Evolutionary conservation across 768 basidiomycete genomes (phyloP).

Genomic region (Suillus discolor): DNA sequence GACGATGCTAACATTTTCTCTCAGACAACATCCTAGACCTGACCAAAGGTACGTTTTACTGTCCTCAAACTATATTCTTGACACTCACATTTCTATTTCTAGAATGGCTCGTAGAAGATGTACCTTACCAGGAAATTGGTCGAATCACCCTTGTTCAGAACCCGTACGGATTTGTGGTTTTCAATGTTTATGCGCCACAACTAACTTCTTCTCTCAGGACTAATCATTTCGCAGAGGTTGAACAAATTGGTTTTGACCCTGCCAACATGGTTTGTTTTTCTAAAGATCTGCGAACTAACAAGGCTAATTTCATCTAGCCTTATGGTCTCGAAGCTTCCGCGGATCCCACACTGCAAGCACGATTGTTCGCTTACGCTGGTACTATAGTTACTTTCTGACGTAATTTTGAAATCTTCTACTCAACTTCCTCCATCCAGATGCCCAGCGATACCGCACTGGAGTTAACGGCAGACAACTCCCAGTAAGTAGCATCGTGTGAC

Average conservation of each 20-base stretch:
- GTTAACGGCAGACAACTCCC: slow-evolving; percentile 42
- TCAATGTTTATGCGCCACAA: slow-evolving; percentile 1
- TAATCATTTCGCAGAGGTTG: slow-evolving; percentile 40
- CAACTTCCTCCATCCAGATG: slow-evolving; percentile 24
- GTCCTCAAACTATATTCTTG: not conserved
- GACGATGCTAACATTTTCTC: not conserved
- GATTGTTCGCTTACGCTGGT: slow-evolving; percentile 60
- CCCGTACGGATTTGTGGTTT: slow-evolving; percentile 24
- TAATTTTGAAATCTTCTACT: too few species aligned
- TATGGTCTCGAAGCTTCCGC: slow-evolving; percentile 49
- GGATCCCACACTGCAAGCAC: slow-evolving; percentile 60
- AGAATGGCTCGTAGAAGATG: slow-evolving; percentile 40
- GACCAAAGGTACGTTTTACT: slow-evolving; percentile 39
- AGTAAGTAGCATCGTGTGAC: slow-evolving; percentile 13
- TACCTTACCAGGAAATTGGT: slow-evolving; percentile 38
- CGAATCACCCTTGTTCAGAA: slow-evolving; percentile 42
- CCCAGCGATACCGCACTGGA: slow-evolving; percentile 42
- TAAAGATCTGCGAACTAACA: not conserved
- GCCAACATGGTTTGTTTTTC: slow-evolving; percentile 39
- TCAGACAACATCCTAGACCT: slow-evolving; percentile 54
- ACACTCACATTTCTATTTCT: slow-evolving; percentile 7
- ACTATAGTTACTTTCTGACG: slow-evolving; percentile 9
- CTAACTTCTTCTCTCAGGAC: slow-evolving; percentile 3
- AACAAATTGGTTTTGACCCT: slow-evolving; percentile 51
- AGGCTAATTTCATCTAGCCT: slow-evolving; percentile 10